phyloP scores from a whole-genome alignment of 2,329 filamentous ascomycete genomes.

The Fusarium subglutinans region DNA sequence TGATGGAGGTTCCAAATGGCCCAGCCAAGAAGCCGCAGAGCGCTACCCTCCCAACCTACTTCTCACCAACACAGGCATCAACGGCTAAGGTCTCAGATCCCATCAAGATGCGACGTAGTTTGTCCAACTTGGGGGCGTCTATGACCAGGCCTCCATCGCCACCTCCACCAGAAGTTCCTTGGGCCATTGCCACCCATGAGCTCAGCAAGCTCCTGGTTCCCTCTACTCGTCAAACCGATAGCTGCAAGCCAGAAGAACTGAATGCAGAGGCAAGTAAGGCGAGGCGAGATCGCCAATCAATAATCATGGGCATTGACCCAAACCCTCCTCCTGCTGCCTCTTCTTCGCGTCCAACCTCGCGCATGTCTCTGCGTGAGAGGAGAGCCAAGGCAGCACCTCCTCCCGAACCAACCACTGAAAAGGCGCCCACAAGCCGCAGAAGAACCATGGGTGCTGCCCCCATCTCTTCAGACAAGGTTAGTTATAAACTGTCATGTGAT shows the following conservation, averaged over 20 bases:
- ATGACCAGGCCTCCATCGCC: slow-evolving; percentile 63
- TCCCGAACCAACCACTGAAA: slow-evolving; percentile 53
- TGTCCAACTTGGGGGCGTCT: slow-evolving; percentile 62
- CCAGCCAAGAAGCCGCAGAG: slow-evolving; percentile 64
- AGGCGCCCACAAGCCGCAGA: slow-evolving; percentile 58
- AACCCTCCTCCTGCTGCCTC: slow-evolving; percentile 41
- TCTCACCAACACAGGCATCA: slow-evolving; percentile 87
- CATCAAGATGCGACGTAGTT: slow-evolving; percentile 69
- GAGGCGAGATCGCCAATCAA: slow-evolving; percentile 71
- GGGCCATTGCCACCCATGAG: slow-evolving; percentile 85
- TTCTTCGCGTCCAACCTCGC: slow-evolving; percentile 58
- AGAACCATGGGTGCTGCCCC: slow-evolving; percentile 65
- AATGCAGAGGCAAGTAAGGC: slow-evolving; percentile 72
- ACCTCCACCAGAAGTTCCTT: slow-evolving; percentile 83
- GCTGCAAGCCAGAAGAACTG: slow-evolving; percentile 81
- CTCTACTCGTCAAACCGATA: slow-evolving; percentile 75
- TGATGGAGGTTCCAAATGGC: slow-evolving; percentile 60
- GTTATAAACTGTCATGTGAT: background rate
- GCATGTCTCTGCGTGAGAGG: slow-evolving; percentile 79
- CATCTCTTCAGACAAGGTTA: slow-evolving; percentile 45
- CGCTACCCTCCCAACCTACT: slow-evolving; percentile 76
- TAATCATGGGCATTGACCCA: slow-evolving; percentile 48
- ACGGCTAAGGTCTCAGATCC: slow-evolving; percentile 80
- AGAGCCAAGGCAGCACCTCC: slow-evolving; percentile 67
- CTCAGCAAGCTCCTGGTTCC: slow-evolving; percentile 86